These are phyloP conservation scores for Lichtheimia ramosa DNA, from an alignment of 371 early-diverging fungal species.

Conservation along the genomic window DNA sequence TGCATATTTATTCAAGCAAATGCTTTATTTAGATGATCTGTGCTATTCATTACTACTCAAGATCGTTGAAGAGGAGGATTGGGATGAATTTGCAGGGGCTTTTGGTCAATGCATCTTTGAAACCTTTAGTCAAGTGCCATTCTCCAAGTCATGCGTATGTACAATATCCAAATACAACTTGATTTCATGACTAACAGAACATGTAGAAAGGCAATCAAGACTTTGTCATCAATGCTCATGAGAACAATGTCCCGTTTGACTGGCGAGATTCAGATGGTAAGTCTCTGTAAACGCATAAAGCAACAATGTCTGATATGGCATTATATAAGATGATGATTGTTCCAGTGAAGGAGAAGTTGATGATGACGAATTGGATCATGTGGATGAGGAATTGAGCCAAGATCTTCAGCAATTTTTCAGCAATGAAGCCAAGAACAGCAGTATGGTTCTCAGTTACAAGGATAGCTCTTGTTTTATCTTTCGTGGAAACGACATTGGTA, in stretches of 20 bases:
- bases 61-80: not conserved
- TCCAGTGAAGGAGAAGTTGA: not conserved
- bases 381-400: not conserved
- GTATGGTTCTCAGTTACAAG: not conserved
- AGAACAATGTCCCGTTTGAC: slow-evolving; percentile 47
- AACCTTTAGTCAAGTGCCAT: slow-evolving; percentile 47
- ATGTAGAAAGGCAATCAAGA: slow-evolving; percentile 53
- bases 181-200: no score
- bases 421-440: not conserved
- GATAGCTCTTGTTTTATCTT: not conserved
- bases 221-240: slow-evolving; percentile 66
- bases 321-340: not conserved
- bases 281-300: no score
- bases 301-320: no score
- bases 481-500: not conserved
- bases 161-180: no score
- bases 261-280: no score
- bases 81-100: slow-evolving; percentile 20
- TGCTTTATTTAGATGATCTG: not conserved
- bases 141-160: slow-evolving; percentile 43
- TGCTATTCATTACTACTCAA: slow-evolving; percentile 3
- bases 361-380: not conserved
- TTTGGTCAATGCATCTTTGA: slow-evolving; percentile 72
- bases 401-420: not conserved
- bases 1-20: not conserved